Base-by-base conservation (phyloP, 1,139 yeast species). In the Entelexis sorbosivorans region DNA sequence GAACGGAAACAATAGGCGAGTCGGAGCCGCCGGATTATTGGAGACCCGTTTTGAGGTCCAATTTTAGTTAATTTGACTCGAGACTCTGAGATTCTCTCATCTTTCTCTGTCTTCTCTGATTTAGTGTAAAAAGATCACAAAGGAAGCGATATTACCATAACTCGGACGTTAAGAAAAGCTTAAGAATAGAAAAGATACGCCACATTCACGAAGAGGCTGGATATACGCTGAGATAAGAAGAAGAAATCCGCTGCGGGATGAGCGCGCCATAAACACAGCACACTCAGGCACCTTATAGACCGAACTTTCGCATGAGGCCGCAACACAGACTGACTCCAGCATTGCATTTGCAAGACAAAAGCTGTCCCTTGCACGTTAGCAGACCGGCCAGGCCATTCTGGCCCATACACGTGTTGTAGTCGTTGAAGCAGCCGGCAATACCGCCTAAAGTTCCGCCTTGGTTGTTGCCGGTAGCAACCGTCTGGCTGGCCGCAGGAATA, bases 311-410 rank as follows among this genome's bases (percentile, higher is more conserved):
- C 39, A 48, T 45, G 32, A 54, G 16, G 1, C 47, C 48, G 29
- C 56, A 54, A 50, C 56, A 54, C 22, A 54, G 34, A 7, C 44
- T 17, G 19, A 54, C 55, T n/a, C 56, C 56, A 14, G 35, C 32
- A 8, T 36, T 14, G 40, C 56, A 54, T 47, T 54, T 54, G 52
- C 56, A 54, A 28, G 38, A 36, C 22, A 50, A 38, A 33, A 54
- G 51, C 47, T 28, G 24, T 40, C 52, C 40, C 48, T 53, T 44
- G 48, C 56, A 54, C 32, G 22, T 20, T 16, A 54, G 49, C 38
- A 22, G 33, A 35, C 55, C 54, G 5, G 33, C 26, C 28, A 22
- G 24, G 29, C 55, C 55, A 17, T 17, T 17, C 29, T 31, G 34
- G 14, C 35, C 17, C 28, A 40, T 26, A 19, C 56, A 54, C 26